A percentile compares a stretch with the other conserved stretches of the same genome.
These are phyloP conservation scores for Dysphania ambrosioides DNA, from an alignment of 148 eudicot species.

Conservation along the genomic window DNA sequence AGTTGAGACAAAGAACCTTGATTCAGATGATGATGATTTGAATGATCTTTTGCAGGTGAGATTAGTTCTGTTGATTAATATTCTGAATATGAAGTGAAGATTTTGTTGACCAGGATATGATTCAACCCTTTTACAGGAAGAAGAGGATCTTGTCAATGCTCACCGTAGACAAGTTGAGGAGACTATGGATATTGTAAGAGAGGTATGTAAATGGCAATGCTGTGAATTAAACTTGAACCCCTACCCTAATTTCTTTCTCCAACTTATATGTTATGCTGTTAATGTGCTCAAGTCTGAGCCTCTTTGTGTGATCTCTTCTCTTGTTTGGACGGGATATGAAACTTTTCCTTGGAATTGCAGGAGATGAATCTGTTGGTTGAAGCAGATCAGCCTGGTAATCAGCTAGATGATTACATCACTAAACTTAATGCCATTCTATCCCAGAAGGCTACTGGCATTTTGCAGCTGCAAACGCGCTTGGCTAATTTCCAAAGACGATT, in stretches of 20 bases:
- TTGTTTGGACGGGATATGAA: background rate
- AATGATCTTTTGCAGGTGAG: constrained; percentile 74
- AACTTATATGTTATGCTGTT: background rate
- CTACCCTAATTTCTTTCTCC: background rate
- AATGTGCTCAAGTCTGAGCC: background rate
- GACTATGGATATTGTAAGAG: constrained; percentile 93
- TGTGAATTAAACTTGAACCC: background rate
- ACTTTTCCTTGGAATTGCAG: constrained; percentile 34
- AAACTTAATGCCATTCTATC: constrained; percentile 72
- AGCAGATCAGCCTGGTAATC: constrained; percentile 92
- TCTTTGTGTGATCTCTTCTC: background rate
- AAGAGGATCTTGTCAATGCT: constrained; percentile 96
- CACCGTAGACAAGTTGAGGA: constrained; percentile 97
- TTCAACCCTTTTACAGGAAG: constrained; percentile 53
- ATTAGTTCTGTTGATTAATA: background rate
- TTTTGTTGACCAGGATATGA: constrained; percentile 1
- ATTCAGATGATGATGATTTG: constrained; percentile 72
- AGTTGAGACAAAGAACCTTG: constrained; percentile 39
- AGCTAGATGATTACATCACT: constrained; percentile 72
- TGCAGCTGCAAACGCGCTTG: constrained; percentile 72
- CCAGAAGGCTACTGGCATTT: constrained; percentile 85
- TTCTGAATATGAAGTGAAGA: background rate
- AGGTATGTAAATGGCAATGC: constrained; percentile 42
- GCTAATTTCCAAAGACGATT: constrained; percentile 82
- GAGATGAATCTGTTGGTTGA: constrained; percentile 92